Conservation (phyloP, 208 protist species). For the Spongospora subterranea region DNA sequence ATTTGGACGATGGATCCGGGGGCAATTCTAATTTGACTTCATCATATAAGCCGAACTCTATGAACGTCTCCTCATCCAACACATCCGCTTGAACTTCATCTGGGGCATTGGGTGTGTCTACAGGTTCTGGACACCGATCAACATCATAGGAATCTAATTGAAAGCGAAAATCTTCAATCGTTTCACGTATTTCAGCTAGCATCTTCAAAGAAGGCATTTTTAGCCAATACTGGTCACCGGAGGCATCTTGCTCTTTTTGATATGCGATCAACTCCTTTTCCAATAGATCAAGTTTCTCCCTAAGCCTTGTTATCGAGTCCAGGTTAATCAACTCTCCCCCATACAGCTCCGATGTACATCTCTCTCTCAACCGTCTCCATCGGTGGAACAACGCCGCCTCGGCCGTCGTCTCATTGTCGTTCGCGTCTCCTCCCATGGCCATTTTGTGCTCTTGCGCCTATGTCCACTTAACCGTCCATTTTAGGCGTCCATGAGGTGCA, state of each 20-base stretch:
- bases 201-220: background rate
- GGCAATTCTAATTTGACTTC: background rate
- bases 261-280: background rate
- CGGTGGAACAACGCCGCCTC: background rate
- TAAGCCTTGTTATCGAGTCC: background rate
- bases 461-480: too few relatives aligned
- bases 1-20: background rate
- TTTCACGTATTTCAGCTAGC: background rate
- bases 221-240: constrained; percentile 8
- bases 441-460: too few relatives aligned
- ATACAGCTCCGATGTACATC: background rate
- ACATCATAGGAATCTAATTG: background rate
- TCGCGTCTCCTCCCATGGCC: constrained; percentile 5
- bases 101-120: background rate
- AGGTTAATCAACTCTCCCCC: background rate
- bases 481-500: too few relatives aligned
- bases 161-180: background rate
- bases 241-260: background rate
- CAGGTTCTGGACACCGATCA: background rate
- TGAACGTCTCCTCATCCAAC: constrained; percentile 7
- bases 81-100: background rate
- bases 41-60: background rate
- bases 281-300: constrained; percentile 5
- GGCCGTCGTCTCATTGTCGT: background rate
- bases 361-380: background rate